phyloP scores from a whole-genome alignment of 192 early-diverging fungal genomes.

The Spizellomyces punctatus region DNA sequence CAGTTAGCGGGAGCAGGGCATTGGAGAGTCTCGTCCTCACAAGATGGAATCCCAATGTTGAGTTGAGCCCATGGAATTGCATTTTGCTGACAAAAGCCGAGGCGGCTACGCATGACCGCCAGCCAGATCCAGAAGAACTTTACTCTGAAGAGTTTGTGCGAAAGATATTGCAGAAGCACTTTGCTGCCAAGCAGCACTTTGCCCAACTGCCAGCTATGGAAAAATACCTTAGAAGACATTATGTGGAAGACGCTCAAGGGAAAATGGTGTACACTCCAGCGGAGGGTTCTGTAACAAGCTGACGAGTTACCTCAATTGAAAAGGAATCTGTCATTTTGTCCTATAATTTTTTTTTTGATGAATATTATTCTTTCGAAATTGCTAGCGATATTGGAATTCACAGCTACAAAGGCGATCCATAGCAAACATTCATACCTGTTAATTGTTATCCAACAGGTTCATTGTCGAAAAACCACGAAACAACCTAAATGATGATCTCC shows the following conservation, averaged over 20 bases:
- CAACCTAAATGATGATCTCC: too few species aligned
- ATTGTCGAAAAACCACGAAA: too few species aligned
- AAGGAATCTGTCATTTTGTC: too few species aligned
- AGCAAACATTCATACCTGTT: too few species aligned
- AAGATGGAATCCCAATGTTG: constrained; percentile 49
- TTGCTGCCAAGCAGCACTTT: constrained; percentile 53
- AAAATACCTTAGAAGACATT: constrained; percentile 46
- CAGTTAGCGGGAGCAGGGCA: constrained; percentile 41
- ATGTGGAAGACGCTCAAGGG: constrained; percentile 28
- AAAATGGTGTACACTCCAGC: neutral
- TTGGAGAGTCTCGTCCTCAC: constrained; percentile 52
- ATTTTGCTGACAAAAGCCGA: constrained; percentile 57
- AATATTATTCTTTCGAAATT: too few species aligned
- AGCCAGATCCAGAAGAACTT: constrained; percentile 31
- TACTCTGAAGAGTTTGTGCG: constrained; percentile 57
- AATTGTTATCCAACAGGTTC: too few species aligned
- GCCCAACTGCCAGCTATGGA: constrained; percentile 52
- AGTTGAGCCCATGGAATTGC: constrained; percentile 59
- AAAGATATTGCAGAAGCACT: constrained; percentile 53
- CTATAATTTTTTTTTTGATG: too few species aligned
- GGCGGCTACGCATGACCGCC: constrained; percentile 55
- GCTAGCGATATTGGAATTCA: too few species aligned
- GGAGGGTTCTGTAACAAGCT: neutral
- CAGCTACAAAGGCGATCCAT: too few species aligned
- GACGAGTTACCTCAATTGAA: too few species aligned